A percentile compares a stretch with the other conserved stretches of the same genome.
These are phyloP conservation scores for Aurinia saxatilis DNA, from an alignment of 345 rosid species.

Conservation along the genomic window DNA sequence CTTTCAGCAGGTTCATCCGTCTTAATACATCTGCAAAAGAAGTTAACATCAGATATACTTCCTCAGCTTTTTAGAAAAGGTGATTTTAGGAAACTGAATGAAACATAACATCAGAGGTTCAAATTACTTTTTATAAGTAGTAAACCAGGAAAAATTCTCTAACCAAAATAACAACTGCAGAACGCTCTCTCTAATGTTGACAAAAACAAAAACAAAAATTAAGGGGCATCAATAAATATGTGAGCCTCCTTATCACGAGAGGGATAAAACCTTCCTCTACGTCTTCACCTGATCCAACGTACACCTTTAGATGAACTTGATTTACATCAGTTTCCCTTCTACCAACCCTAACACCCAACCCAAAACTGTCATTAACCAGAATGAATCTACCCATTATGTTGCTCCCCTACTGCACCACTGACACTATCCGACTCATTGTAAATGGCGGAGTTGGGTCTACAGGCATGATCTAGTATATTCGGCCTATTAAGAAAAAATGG, in stretches of 20 bases:
- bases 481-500: slow-evolving; percentile 10
- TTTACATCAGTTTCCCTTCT: neutral
- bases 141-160: neutral
- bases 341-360: neutral
- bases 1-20: slow-evolving; percentile 75
- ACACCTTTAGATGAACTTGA: neutral
- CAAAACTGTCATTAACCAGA: neutral
- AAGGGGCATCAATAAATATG: neutral
- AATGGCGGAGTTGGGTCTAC: neutral
- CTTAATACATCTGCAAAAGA: slow-evolving; percentile 70
- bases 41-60: neutral
- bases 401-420: slow-evolving; percentile 1
- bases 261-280: neutral
- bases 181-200: neutral
- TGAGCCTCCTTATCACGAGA: neutral
- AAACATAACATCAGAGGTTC: slow-evolving; percentile 5
- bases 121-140: neutral
- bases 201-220: neutral
- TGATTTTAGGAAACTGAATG: neutral
- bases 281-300: neutral
- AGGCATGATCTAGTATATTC: neutral
- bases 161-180: neutral
- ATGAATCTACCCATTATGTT: neutral
- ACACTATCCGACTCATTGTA: neutral
- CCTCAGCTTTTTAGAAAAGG: neutral